Base-by-base conservation (phyloP, 1,284 basidiomycete species). In the Tilletiopsis washingtonensis region DNA sequence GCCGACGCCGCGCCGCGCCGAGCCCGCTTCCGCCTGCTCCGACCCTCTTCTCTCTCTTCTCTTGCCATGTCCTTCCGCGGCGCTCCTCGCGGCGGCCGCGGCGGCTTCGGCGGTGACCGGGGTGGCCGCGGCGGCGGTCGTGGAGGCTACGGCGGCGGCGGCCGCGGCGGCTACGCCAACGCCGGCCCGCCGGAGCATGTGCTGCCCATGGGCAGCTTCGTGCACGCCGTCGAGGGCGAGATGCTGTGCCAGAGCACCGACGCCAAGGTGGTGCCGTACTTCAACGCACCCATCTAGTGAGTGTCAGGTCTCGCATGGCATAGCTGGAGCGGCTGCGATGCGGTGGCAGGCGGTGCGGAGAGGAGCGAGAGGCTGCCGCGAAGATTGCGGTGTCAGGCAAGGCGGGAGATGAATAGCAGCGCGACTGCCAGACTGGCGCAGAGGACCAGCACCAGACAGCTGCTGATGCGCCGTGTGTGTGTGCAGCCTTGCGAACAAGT, bases 281-380 rank as follows among this genome's bases (percentile, higher is more conserved):
- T 99, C 80, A 99, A 99, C 75, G 93, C 94, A 0, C 93, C 94
- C 47, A 94, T 99, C 74, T 99, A 96, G 64, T 70, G 56, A 39
- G 67, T 61, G 9, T 39, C 12, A 1, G 2, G 11, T 41, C 6
- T 29, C 27, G 6, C 27, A 29, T 14, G 14, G 7, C 27, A 29
- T 7, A 14, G 27, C 27, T 29, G 6, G 27, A 29, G 27, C 27
- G 14, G 6, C 27, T 7, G 14, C 6, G 27, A 29, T 29, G 27
- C n/a, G n/a, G n/a, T n/a, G n/a, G n/a, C n/a, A n/a, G n/a, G n/a
- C n/a, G n/a, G n/a, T n/a, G n/a, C n/a, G n/a, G n/a, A n/a, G n/a
- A n/a, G n/a, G n/a, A n/a, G n/a, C n/a, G n/a, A n/a, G n/a, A n/a
- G n/a, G n/a, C n/a, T n/a, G n/a, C n/a, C n/a, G n/a, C n/a, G n/a